These are phyloP conservation scores for Scheffersomyces cryptocercus DNA, from an alignment of 1,139 yeast species.

Conservation along the genomic window DNA sequence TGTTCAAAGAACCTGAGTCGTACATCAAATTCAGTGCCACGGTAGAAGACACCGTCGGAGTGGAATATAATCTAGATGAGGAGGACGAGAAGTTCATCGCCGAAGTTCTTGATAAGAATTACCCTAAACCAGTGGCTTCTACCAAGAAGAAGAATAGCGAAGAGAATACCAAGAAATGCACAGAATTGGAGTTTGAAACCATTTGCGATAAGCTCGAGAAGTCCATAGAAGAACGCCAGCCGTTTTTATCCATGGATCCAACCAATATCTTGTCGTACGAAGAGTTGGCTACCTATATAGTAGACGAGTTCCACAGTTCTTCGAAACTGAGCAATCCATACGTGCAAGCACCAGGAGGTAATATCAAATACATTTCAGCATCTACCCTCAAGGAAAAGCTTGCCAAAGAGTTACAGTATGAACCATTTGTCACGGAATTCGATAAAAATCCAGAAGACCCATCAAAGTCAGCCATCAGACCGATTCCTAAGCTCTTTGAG, in stretches of 20 bases:
- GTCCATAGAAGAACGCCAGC: constrained; percentile 77
- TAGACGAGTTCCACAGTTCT: constrained; percentile 36
- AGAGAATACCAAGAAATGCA: constrained; percentile 34
- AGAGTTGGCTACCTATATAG: constrained; percentile 58
- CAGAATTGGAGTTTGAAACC: constrained; percentile 85
- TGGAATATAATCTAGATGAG: constrained; percentile 89
- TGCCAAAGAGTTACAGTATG: constrained; percentile 39
- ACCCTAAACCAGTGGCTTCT: constrained; percentile 19
- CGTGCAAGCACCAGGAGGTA: constrained; percentile 27
- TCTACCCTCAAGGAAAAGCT: constrained; percentile 40
- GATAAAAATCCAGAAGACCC: constrained; percentile 46
- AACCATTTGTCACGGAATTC: constrained; percentile 46
- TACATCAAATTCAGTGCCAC: constrained; percentile 92
- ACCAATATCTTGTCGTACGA: constrained; percentile 67
- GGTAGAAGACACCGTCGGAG: constrained; percentile 89
- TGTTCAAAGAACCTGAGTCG: constrained; percentile 70
- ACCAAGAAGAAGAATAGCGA: constrained; percentile 17
- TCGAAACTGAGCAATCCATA: constrained; percentile 28
- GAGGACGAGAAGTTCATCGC: constrained; percentile 69
- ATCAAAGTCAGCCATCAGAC: constrained; percentile 32
- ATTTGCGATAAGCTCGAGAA: constrained; percentile 75
- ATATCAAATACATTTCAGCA: constrained; percentile 38
- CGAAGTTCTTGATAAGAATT: constrained; percentile 34
- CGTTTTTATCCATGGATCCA: constrained; percentile 85
- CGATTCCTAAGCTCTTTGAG: constrained; percentile 55